These are phyloP conservation scores for Pichia sp. DNA, from an alignment of 1,139 yeast genomes.

Conservation along the genomic window DNA sequence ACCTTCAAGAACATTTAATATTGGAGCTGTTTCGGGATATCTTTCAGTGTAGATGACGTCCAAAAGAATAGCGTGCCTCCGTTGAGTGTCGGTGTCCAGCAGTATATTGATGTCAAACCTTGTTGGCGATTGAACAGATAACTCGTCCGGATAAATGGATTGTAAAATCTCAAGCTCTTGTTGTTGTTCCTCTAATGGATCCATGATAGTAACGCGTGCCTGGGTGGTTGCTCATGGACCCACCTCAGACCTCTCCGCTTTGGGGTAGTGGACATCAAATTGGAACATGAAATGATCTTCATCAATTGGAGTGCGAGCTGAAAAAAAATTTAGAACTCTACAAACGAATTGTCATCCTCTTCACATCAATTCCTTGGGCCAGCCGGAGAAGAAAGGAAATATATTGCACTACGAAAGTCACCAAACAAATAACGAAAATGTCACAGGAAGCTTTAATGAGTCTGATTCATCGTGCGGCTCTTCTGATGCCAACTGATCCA, in stretches of 20 bases:
- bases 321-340: too few species aligned
- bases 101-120: constrained; percentile 40
- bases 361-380: too few species aligned
- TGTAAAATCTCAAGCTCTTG: constrained; percentile 81
- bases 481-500: constrained; percentile 30
- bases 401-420: too few species aligned
- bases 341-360: too few species aligned
- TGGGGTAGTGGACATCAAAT: too few species aligned
- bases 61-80: constrained; percentile 45
- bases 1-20: constrained; percentile 32
- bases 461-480: constrained; percentile 27
- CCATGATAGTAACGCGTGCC: too few species aligned
- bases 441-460: constrained; percentile 12
- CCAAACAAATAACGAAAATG: constrained; percentile 5
- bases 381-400: too few species aligned
- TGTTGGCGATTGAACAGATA: constrained; percentile 37
- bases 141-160: constrained; percentile 90
- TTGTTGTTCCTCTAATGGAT: constrained; percentile 61
- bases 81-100: constrained; percentile 54
- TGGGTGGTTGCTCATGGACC: too few species aligned
- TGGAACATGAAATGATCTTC: too few species aligned
- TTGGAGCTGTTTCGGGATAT: constrained; percentile 69
- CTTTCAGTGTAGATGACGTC: constrained; percentile 59
- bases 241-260: too few species aligned
- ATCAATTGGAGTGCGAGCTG: too few species aligned